Evolutionary conservation across 805 yeast species (phyloP), one percentile per base, ranked within the genome.

Genomic region (Brettanomyces bruxellensis): DNA sequence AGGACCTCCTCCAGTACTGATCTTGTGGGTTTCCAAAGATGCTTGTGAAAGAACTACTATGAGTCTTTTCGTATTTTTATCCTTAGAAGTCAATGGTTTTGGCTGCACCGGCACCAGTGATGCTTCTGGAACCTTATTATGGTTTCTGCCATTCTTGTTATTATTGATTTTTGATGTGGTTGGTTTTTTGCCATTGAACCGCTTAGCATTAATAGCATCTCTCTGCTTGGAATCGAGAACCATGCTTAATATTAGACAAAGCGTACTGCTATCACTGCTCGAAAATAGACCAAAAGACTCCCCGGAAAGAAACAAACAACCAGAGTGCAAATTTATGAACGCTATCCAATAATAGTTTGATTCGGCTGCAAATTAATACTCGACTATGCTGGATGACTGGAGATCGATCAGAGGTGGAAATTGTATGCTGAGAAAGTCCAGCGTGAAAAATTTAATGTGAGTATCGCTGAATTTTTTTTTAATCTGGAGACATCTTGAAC

Each of bases 11-110:
- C 64, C 61, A 2, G 87, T 75, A 41, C 87, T 82, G 64, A 91
- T 81, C 65, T 87, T 90, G 65, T 90, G 95, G 5, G 98, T 90
- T 60, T 93, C 99, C 48, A 93, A 71, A 56, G 97, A 90, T 13
- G 99, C 99, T 60, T 89, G 95, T 13, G 96, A 81, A 40, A 93
- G 74, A n/a, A 93, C 99, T 22, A 93, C 99, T 48, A 93, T 80
- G 57, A 93, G 72, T 59, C 99, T 76, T 65, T 88, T 81, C 9
- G 96, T 83, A 50, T 71, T 73, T 60, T 91, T 91, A 69, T 91
- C 98, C 54, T 78, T 84, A 0, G 97, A 86, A 38, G 78, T 79
- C 46, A 90, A 72, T 6, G 88, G 79, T 25, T 79, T 69, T 34
- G 99, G 98, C 51, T 88, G 90, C 40, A 80, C 81, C 11, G 98